Evolutionary conservation across 768 basidiomycete genomes (phyloP).

Genomic region (Lactarius pseudohatsudake): DNA sequence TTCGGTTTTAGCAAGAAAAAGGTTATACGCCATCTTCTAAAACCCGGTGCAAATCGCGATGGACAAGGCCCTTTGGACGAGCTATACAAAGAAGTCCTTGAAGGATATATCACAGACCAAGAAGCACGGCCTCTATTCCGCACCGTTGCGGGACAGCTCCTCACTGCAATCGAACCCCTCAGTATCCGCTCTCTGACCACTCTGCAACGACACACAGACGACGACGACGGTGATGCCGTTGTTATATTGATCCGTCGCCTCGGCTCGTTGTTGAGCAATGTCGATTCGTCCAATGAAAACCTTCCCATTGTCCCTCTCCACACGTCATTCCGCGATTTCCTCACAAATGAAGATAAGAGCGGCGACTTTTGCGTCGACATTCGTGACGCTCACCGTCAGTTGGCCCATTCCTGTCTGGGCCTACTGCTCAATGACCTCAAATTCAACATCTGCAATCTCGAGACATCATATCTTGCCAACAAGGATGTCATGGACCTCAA

Average conservation of each 20-base stretch:
- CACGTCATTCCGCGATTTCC: slow-evolving; percentile 4
- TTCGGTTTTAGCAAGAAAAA: too few species aligned
- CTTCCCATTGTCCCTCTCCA: slow-evolving; percentile 1
- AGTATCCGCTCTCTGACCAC: neutral
- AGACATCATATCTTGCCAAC: slow-evolving; percentile 1
- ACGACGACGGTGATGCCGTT: neutral
- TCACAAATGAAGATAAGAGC: neutral
- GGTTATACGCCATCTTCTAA: too few species aligned
- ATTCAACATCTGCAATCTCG: slow-evolving; percentile 13
- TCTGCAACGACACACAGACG: neutral
- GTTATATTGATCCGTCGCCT: neutral
- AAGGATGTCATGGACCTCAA: neutral
- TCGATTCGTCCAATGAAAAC: neutral
- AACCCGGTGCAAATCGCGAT: neutral
- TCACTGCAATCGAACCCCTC: neutral
- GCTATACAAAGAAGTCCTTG: too few species aligned
- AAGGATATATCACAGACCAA: too few species aligned
- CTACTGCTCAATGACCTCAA: neutral
- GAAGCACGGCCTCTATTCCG: neutral
- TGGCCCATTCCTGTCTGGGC: neutral
- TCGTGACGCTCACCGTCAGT: neutral
- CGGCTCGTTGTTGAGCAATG: slow-evolving; percentile 7
- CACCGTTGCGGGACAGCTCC: slow-evolving; percentile 1
- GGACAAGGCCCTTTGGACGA: neutral
- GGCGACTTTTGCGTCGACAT: neutral